Evolutionary conservation across 169 alveolate genomes (phyloP).

Genomic region (Cryptosporidium viatorum): DNA sequence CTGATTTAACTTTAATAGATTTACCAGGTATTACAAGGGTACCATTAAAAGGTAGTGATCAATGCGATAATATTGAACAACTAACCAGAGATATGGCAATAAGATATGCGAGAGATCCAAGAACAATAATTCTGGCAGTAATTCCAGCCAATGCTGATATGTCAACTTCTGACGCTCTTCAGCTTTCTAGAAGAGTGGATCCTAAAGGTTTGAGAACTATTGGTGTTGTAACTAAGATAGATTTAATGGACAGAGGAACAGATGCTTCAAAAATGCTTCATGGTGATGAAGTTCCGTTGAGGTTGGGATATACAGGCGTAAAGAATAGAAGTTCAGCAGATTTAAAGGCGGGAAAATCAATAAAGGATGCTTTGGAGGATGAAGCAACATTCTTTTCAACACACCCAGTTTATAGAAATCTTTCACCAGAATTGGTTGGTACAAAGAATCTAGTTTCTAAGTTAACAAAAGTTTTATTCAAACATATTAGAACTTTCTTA

Average conservation of each 20-base stretch:
- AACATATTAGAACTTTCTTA: conserved; percentile 94
- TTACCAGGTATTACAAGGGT: conserved; percentile 99
- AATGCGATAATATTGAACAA: conserved; percentile 94
- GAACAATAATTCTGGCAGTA: conserved; percentile 96
- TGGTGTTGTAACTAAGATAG: conserved; percentile 97
- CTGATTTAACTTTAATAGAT: conserved; percentile 97
- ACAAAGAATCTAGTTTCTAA: conserved; percentile 93
- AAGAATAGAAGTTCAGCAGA: conserved; percentile 93
- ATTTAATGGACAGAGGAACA: conserved; percentile 98
- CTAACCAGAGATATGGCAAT: conserved; percentile 93
- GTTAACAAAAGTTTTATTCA: conserved; percentile 94
- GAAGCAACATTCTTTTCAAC: conserved; percentile 92
- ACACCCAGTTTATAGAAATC: conserved; percentile 93
- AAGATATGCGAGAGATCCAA: conserved; percentile 94
- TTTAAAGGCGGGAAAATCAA: conserved; percentile 90
- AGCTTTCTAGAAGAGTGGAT: conserved; percentile 95
- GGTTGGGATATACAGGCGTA: conserved; percentile 97
- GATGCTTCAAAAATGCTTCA: conserved; percentile 95
- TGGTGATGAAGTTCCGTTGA: conserved; percentile 95
- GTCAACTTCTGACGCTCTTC: conserved; percentile 97
- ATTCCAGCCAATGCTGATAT: conserved; percentile 98
- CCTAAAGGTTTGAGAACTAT: conserved; percentile 95
- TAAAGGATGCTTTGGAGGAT: conserved; percentile 89
- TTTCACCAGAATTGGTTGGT: conserved; percentile 94
- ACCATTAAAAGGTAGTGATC: conserved; percentile 95